Conservation (phyloP, 2,329 filamentous ascomycete species). For the Fusarium sp. region DNA sequence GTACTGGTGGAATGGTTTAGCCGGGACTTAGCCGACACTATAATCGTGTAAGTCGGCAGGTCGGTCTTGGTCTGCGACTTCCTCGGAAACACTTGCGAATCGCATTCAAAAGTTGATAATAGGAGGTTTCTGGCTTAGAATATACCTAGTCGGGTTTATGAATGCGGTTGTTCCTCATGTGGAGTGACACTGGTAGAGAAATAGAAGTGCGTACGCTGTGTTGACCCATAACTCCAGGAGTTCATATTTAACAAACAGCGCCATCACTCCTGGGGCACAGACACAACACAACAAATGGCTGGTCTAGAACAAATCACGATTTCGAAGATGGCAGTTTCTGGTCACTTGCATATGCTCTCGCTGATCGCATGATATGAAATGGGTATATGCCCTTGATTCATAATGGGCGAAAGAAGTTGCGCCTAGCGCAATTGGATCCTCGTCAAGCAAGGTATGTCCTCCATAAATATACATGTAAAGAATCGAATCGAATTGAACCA, state of each 20-base stretch:
- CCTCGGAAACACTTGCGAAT: not conserved
- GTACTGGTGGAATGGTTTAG: conserved; percentile 3
- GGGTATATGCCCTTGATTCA: conserved; percentile 33
- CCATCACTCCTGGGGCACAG: not conserved
- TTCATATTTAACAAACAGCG: not conserved
- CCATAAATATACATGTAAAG: conserved; percentile 47
- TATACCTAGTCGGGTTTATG: not conserved
- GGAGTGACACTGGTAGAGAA: not conserved
- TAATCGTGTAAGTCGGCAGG: conserved; percentile 21
- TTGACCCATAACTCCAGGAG: not conserved
- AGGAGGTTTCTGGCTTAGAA: not conserved
- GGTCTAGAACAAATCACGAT: not conserved
- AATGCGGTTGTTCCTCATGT: not conserved
- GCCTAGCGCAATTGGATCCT: conserved; percentile 22
- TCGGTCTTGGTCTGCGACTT: not conserved
- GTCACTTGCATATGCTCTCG: not conserved
- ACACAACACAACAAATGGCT: not conserved
- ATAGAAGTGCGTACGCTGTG: not conserved
- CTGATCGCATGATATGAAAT: not conserved
- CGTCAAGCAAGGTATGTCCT: conserved; percentile 42
- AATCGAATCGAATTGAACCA: conserved; percentile 41
- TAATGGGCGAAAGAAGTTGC: conserved; percentile 28
- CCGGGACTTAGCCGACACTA: conserved; percentile 34
- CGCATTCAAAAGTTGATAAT: not conserved
- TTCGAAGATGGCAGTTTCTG: not conserved